Conservation (phyloP, 345 rosid genomes). For the Eutrema japonicum region DNA sequence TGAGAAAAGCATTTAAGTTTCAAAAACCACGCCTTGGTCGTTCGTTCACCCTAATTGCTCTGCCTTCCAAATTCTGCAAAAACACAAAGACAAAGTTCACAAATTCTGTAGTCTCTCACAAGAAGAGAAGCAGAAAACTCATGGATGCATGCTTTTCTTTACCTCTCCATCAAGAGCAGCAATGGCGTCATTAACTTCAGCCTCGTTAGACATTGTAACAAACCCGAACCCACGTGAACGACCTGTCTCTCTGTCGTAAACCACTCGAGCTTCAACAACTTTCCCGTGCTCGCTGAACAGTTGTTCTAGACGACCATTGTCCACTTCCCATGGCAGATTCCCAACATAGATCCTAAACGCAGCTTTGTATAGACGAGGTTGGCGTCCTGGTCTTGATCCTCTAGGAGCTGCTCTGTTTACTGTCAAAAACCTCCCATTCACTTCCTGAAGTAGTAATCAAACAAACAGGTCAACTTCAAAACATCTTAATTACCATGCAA, state of each 20-base stretch:
- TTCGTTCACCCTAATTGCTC: constrained; percentile 74
- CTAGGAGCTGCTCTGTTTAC: constrained; percentile 86
- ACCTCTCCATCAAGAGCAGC: constrained; percentile 96
- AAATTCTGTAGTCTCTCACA: neutral
- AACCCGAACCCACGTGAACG: constrained; percentile 96
- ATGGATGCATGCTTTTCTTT: constrained; percentile 17
- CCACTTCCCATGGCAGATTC: constrained; percentile 83
- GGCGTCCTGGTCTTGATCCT: constrained; percentile 67
- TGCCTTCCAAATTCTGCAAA: constrained; percentile 76
- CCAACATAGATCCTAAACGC: constrained; percentile 72
- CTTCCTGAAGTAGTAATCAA: constrained; percentile 48
- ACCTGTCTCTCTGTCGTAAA: constrained; percentile 78
- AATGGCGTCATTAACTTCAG: constrained; percentile 79
- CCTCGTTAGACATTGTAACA: constrained; percentile 74
- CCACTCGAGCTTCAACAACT: constrained; percentile 74
- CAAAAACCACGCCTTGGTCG: constrained; percentile 62
- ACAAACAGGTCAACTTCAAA: neutral
- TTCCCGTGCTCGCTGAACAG: constrained; percentile 86
- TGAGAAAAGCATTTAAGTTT: neutral
- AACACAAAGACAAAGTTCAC: constrained; percentile 18
- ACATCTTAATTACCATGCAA: neutral
- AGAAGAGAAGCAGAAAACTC: neutral
- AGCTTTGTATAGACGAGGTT: constrained; percentile 57
- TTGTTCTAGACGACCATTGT: constrained; percentile 69
- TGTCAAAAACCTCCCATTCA: constrained; percentile 71